Evolutionary conservation across 2,329 filamentous ascomycete species (phyloP), one percentile per base, ranked within the genome.

Genomic region (Ascochyta koolunga): DNA sequence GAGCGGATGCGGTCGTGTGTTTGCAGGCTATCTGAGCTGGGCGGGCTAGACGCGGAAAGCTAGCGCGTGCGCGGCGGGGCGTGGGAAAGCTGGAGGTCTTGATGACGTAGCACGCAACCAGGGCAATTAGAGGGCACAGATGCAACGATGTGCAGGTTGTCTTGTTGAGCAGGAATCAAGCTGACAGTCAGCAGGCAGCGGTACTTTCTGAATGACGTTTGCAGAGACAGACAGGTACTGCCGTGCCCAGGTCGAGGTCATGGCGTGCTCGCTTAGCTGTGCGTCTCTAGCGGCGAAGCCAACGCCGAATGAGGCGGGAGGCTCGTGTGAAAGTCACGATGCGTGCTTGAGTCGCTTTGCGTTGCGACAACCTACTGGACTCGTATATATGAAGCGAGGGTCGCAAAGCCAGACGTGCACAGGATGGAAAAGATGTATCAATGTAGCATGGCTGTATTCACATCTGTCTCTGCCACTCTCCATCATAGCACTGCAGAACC

Each of bases 191-290:
- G 58, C 53, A 65, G 64, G 66, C 64, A 64, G 62, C 61, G 58
- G 62, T 56, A 59, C 55, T 67, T 56, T 67, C 62, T 65, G 61
- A 62, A 73, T 72, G 69, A 73, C 69, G 70, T 72, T 70, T 58
- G 61, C 55, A 65, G 56, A 57, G 55, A 56, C 56, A 61, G 60
- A 51, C 54, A 57, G 58, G 51, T 64, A 52, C 57, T 62, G 62
- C 58, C 63, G 51, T 64, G 60, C 58, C 58, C 53, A 55, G 54
- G 54, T 60, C 52, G 56, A 55, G 60, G 58, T 54, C 56, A 44
- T 51, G 60, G 62, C 59, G 62, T 58, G 54, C 52, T 66, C 62
- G 62, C 58, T 60, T 54, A 58, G 48, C 48, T 37, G 50, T 60
- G 47, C 51, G 54, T 51, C 46, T 51, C 41, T 58, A 59, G 55